Percentiles rank a stretch among this genome's conserved stretches.
phyloP scores from a whole-genome alignment of 2,329 filamentous ascomycete species.

The Pseudocercospora crystallina region DNA sequence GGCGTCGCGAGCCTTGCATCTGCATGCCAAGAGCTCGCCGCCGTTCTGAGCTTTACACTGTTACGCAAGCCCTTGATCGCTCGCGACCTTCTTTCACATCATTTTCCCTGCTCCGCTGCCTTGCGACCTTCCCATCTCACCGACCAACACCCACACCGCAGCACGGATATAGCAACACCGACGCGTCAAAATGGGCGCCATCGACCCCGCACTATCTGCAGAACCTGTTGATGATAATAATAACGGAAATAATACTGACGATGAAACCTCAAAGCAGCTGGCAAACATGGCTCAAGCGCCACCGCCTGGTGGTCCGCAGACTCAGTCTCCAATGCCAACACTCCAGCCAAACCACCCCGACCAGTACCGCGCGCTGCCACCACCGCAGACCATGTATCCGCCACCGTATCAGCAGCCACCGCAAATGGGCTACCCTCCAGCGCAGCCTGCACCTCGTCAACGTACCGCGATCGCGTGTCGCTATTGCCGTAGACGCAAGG shows the following conservation, averaged over 20 bases:
- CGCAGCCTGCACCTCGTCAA: constrained; percentile 58
- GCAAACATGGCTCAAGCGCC: constrained; percentile 34
- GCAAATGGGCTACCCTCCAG: constrained; percentile 42
- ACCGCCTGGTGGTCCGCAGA: constrained; percentile 26
- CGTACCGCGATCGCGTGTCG: constrained; percentile 61
- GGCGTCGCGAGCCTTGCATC: constrained; percentile 22
- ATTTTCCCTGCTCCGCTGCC: constrained; percentile 4
- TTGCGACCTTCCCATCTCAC: constrained; percentile 6
- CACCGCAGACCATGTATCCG: constrained; percentile 47
- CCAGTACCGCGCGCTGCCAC: constrained; percentile 46
- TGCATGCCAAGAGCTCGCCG: neutral
- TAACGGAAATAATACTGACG: constrained; percentile 22
- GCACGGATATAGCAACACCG: constrained; percentile 1
- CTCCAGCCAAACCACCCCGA: constrained; percentile 47
- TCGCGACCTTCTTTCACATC: constrained; percentile 7
- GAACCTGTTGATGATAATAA: constrained; percentile 7
- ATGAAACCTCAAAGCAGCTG: constrained; percentile 33
- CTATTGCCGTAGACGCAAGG: constrained; percentile 61
- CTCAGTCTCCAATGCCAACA: constrained; percentile 45
- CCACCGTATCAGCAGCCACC: constrained; percentile 43
- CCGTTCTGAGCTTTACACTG: constrained; percentile 19
- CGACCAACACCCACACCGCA: neutral
- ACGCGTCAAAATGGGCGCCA: constrained; percentile 27
- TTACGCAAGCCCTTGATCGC: constrained; percentile 4
- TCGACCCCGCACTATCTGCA: constrained; percentile 33